Conservation (phyloP, 768 basidiomycete species). For the Russula earlei region DNA sequence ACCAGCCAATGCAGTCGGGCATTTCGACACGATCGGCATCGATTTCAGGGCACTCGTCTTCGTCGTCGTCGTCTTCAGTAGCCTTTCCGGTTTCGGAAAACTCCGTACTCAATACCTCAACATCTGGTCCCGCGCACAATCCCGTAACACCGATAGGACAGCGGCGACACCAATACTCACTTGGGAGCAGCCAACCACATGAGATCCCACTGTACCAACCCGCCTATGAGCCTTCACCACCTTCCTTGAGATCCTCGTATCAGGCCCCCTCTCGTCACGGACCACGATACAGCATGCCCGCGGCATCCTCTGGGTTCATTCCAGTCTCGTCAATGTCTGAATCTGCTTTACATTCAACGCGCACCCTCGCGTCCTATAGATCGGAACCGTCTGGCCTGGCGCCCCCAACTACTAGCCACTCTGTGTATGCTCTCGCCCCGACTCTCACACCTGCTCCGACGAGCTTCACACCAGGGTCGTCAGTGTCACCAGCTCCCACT, state of each 20-base stretch:
- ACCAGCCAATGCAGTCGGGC: conserved; percentile 3
- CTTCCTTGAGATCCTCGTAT: conserved; percentile 29
- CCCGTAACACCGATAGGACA: conserved; percentile 14
- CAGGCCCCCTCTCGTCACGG: conserved; percentile 33
- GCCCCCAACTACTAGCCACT: conserved; percentile 22
- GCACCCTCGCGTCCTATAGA: conserved; percentile 3
- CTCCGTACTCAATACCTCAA: conserved; percentile 27
- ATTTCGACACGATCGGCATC: conserved; percentile 9
- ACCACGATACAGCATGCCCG: conserved; percentile 58
- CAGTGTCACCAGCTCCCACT: conserved; percentile 18
- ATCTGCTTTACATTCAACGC: background rate
- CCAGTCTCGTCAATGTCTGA: conserved; percentile 34
- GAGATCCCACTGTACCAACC: conserved; percentile 34
- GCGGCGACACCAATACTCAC: conserved; percentile 17
- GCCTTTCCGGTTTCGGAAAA: conserved; percentile 30
- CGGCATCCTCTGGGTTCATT: conserved; percentile 59
- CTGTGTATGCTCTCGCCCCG: conserved; percentile 22
- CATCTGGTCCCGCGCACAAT: background rate
- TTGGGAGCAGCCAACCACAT: conserved; percentile 26
- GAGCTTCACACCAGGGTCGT: background rate
- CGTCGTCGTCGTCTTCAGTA: conserved; percentile 16
- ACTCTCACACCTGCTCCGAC: conserved; percentile 17
- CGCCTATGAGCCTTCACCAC: conserved; percentile 35
- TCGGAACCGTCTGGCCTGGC: conserved; percentile 21
- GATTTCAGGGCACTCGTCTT: conserved; percentile 12